Evolutionary conservation across 2,329 filamentous ascomycete genomes (phyloP).

Genomic region (Hypoxylon sp.): DNA sequence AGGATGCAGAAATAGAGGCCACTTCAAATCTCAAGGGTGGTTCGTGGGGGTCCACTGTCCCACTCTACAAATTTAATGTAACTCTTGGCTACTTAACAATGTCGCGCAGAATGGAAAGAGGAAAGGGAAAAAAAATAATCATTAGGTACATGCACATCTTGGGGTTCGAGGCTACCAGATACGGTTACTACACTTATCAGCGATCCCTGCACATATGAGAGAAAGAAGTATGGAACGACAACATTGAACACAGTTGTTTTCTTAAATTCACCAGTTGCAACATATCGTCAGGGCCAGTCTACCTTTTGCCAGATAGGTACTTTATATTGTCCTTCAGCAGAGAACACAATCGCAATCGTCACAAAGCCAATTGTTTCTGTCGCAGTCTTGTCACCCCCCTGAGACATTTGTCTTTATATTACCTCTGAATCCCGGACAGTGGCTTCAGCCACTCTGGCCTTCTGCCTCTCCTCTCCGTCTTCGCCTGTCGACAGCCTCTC

Average conservation of each 20-base stretch:
- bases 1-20: conserved; percentile 23
- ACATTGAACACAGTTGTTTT: conserved; percentile 43
- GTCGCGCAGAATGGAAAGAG: conserved; percentile 34
- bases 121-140: conserved; percentile 37
- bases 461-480: conserved; percentile 25
- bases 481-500: conserved; percentile 42
- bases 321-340: conserved; percentile 27
- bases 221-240: conserved; percentile 36
- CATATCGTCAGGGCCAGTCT: conserved; percentile 10
- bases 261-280: conserved; percentile 33
- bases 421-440: conserved; percentile 38
- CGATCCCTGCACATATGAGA: conserved; percentile 37
- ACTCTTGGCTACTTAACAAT: conserved; percentile 37
- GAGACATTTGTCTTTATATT: conserved; percentile 42
- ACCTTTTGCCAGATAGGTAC: conserved; percentile 29
- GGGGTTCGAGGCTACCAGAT: conserved; percentile 37
- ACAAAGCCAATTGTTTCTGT: conserved; percentile 39
- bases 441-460: conserved; percentile 44
- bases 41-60: conserved; percentile 40
- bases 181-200: conserved; percentile 41
- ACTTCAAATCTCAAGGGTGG: conserved; percentile 32
- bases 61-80: conserved; percentile 42
- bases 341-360: conserved; percentile 19
- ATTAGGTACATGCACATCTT: conserved; percentile 16
- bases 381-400: conserved; percentile 35